phyloP scores from a whole-genome alignment of 768 basidiomycete genomes.

The Xerocomus potaroensis region DNA sequence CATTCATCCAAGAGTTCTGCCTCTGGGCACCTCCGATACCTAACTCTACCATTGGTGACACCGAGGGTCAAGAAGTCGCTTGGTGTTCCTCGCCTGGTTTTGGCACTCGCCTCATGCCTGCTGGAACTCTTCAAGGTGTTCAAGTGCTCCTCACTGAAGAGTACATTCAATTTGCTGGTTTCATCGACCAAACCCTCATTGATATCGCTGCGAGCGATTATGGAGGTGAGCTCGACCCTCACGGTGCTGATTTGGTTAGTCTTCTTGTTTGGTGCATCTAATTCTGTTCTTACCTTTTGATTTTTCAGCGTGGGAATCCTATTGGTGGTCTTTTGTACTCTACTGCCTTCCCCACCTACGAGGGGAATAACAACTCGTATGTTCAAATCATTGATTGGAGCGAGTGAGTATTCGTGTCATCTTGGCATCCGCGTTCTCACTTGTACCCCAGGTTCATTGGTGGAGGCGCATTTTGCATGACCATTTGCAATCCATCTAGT shows the following conservation, averaged over 20 bases:
- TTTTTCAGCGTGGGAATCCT: slow-evolving; percentile 68
- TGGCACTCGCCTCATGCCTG: slow-evolving; percentile 70
- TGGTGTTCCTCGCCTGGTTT: slow-evolving; percentile 66
- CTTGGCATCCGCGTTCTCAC: not conserved
- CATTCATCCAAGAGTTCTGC: slow-evolving; percentile 55
- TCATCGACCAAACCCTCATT: slow-evolving; percentile 59
- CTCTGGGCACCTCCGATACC: slow-evolving; percentile 54
- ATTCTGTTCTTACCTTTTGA: slow-evolving; percentile 5
- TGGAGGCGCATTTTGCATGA: slow-evolving; percentile 58
- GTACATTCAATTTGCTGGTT: slow-evolving; percentile 59
- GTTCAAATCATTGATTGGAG: slow-evolving; percentile 65
- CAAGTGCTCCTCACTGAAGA: slow-evolving; percentile 57
- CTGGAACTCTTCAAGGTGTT: slow-evolving; percentile 56
- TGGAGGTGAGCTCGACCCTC: slow-evolving; percentile 78
- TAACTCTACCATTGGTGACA: slow-evolving; percentile 55
- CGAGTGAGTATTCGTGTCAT: slow-evolving; percentile 36
- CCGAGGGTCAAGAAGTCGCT: slow-evolving; percentile 65
- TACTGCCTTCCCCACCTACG: slow-evolving; percentile 43
- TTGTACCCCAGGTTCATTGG: slow-evolving; percentile 55
- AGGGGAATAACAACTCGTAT: slow-evolving; percentile 37
- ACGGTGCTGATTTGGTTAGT: slow-evolving; percentile 61
- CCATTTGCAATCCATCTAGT: slow-evolving; percentile 58
- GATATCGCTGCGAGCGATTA: slow-evolving; percentile 49
- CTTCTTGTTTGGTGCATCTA: slow-evolving; percentile 5
- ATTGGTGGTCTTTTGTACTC: slow-evolving; percentile 70